Evolutionary conservation across 768 basidiomycete genomes (phyloP).

Genomic region (Udeniomyces megalosporus): DNA sequence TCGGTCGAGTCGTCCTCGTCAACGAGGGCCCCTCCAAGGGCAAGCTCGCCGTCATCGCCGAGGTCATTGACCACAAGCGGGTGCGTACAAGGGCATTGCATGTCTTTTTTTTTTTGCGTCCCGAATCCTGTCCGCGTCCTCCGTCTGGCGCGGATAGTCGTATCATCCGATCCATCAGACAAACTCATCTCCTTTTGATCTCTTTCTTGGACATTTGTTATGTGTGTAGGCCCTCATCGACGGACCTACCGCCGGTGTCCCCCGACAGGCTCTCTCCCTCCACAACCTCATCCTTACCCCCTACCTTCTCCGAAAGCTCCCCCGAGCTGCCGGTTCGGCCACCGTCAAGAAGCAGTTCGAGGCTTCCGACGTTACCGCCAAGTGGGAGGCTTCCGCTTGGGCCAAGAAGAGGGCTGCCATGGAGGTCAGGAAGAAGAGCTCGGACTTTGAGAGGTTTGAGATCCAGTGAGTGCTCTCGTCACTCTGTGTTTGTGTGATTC

Average conservation of each 20-base stretch:
- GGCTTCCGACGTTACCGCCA: constrained; percentile 62
- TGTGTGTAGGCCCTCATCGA: constrained; percentile 75
- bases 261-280: constrained; percentile 83
- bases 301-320: constrained; percentile 61
- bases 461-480: constrained; percentile 36
- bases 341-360: constrained; percentile 72
- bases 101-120: neutral
- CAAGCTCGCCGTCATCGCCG: constrained; percentile 83
- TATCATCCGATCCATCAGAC: neutral
- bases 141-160: neutral
- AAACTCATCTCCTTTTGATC: neutral
- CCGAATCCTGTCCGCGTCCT: neutral
- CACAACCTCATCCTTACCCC: constrained; percentile 84
- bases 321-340: constrained; percentile 70
- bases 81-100: too few relatives aligned
- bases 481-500: too few relatives aligned
- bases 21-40: constrained; percentile 70
- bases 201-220: neutral
- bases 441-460: constrained; percentile 83
- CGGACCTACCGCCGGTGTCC: constrained; percentile 76
- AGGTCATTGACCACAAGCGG: constrained; percentile 98
- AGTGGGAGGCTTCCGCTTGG: constrained; percentile 82
- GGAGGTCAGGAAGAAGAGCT: constrained; percentile 54
- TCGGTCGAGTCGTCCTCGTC: constrained; percentile 96
- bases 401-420: constrained; percentile 66